Percentiles rank a stretch among this genome's conserved stretches.
These are phyloP conservation scores for grape (Vitis vinifera) DNA, from an alignment of 164 flowering plant species.

Conservation along the genomic window ASM3070453v1 NC_081811.1:1055501-1056000, in stretches of 20 bases:
- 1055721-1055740: neutral
- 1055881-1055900: neutral
- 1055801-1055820: conserved; percentile 11
- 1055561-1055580: no score
- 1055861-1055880: conserved; percentile 57
- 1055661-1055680: conserved; percentile 2
- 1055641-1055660: neutral
- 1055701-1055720: conserved; percentile 14
- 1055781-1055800: conserved; percentile 11
- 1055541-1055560: no score
- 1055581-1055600: no score
- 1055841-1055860: conserved; percentile 12
- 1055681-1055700: conserved; percentile 16
- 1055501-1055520: no score
- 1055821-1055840: conserved; percentile 2
- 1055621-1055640: neutral
- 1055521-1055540: no score
- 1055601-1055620: no score
- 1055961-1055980: no score
- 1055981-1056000: no score
- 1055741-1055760: neutral
- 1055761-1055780: conserved; percentile 6
- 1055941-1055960: no score
- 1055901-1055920: no score
- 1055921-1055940: no score